These are phyloP conservation scores for Beauveria scarabaeidicola DNA, from an alignment of 2,329 filamentous ascomycete species.

Conservation along the genomic window DNA sequence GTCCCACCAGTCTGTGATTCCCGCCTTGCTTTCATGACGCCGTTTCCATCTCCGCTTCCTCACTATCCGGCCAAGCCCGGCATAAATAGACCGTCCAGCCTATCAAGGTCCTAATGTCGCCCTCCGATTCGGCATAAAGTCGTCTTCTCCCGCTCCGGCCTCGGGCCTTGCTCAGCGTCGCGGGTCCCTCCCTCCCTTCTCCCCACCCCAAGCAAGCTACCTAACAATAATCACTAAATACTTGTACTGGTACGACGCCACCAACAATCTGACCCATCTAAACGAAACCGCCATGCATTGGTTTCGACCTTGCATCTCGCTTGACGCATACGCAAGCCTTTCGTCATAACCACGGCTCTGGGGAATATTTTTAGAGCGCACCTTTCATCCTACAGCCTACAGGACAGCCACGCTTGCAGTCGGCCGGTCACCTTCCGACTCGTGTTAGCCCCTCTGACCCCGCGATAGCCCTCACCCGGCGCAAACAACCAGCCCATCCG, in stretches of 20 bases:
- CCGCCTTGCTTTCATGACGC: not conserved
- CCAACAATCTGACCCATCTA: conserved; percentile 1
- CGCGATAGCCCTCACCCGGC: not conserved
- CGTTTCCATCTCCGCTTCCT: not conserved
- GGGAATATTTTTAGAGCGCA: not conserved
- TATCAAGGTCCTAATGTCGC: not conserved
- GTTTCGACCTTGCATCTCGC: not conserved
- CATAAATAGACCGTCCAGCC: not conserved
- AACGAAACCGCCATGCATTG: not conserved
- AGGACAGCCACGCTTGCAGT: not conserved
- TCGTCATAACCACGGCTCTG: not conserved
- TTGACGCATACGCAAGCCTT: not conserved
- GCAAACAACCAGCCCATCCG: conserved; percentile 1
- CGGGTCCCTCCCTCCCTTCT: too few relatives aligned
- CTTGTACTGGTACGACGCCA: too few relatives aligned
- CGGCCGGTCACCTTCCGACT: not conserved
- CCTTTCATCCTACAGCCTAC: not conserved
- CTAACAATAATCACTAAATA: not conserved
- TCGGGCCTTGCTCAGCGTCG: not conserved
- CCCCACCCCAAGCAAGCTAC: too few relatives aligned
- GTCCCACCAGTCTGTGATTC: too few relatives aligned
- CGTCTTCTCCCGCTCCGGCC: not conserved
- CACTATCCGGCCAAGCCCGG: not conserved
- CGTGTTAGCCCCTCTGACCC: conserved; percentile 2
- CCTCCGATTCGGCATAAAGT: not conserved